Evolutionary conservation across 345 rosid species (phyloP).

Genomic region (Boechera retrofracta): DNA sequence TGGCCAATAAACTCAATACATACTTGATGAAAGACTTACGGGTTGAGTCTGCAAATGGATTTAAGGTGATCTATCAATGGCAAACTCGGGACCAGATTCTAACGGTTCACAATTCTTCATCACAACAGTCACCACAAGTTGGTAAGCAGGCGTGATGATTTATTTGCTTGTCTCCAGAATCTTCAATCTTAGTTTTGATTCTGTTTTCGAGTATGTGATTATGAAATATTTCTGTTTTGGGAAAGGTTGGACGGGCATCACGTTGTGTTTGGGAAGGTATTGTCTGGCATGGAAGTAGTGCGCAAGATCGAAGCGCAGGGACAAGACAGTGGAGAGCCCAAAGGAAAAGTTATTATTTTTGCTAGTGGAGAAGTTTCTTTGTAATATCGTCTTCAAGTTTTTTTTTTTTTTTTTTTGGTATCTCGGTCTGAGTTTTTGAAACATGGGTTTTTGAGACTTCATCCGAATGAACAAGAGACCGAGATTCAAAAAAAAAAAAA

Average conservation of each 20-base stretch:
- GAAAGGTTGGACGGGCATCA: constrained; percentile 91
- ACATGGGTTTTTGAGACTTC: not conserved
- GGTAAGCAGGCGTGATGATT: constrained; percentile 52
- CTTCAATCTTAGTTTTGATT: constrained; percentile 3
- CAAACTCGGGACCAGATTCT: constrained; percentile 83
- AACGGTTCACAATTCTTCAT: constrained; percentile 96
- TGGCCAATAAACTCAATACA: not conserved
- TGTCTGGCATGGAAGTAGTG: constrained; percentile 89
- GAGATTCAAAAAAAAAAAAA: too few species aligned
- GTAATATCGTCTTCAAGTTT: constrained; percentile 25
- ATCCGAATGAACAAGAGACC: not conserved
- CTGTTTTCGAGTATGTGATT: constrained; percentile 2
- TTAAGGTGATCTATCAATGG: constrained; percentile 83
- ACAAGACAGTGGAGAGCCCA: constrained; percentile 65
- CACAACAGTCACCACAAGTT: constrained; percentile 77
- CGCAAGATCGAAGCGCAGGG: constrained; percentile 89
- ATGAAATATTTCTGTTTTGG: not conserved
- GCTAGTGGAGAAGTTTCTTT: constrained; percentile 78
- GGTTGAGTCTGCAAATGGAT: constrained; percentile 21
- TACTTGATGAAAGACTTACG: not conserved
- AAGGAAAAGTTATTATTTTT: constrained; percentile 61
- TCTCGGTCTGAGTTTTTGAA: not conserved
- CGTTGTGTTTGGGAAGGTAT: constrained; percentile 88
- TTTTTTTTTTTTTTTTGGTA: too few species aligned
- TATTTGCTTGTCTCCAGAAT: not conserved